Percentiles rank a stretch among this genome's conserved stretches.
Evolutionary conservation across 805 yeast genomes (phyloP).

Genomic region (Novakomyces olei): DNA sequence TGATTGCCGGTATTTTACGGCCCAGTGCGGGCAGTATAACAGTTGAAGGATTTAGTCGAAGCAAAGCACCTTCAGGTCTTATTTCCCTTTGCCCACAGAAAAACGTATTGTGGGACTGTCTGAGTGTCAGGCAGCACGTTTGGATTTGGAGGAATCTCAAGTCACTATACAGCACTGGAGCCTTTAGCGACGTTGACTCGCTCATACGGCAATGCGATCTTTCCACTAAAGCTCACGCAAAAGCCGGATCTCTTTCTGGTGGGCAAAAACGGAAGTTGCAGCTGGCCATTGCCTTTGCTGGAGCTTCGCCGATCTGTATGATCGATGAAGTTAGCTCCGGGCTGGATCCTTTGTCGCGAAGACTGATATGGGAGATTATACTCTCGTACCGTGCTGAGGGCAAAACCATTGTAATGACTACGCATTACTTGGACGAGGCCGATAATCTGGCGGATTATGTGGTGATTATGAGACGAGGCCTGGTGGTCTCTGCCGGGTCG

Average conservation of each 20-base stretch:
- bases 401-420: conserved; percentile 15
- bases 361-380: conserved; percentile 18
- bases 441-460: conserved; percentile 17
- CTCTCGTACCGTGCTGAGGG: conserved; percentile 14
- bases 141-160: conserved; percentile 17
- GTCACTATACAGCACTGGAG: conserved; percentile 10
- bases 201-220: conserved; percentile 15
- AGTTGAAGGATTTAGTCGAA: conserved; percentile 6
- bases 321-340: conserved; percentile 20
- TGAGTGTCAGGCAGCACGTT: conserved; percentile 16
- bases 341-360: conserved; percentile 17
- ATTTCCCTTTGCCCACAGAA: conserved; percentile 19
- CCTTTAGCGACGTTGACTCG: conserved; percentile 8
- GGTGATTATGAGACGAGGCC: conserved; percentile 16
- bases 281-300: conserved; percentile 18
- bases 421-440: conserved; percentile 19
- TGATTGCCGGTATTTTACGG: conserved; percentile 16
- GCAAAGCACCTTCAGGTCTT: conserved; percentile 8
- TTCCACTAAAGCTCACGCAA: conserved; percentile 10
- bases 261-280: conserved; percentile 19
- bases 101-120: conserved; percentile 17
- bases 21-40: conserved; percentile 13
- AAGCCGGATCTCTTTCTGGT: conserved; percentile 14
- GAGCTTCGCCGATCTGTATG: conserved; percentile 17
- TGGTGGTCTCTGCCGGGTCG: conserved; percentile 15